Base-by-base conservation (phyloP, 2,329 filamentous ascomycete genomes). In the Paraphoma chrysanthemicola region DNA sequence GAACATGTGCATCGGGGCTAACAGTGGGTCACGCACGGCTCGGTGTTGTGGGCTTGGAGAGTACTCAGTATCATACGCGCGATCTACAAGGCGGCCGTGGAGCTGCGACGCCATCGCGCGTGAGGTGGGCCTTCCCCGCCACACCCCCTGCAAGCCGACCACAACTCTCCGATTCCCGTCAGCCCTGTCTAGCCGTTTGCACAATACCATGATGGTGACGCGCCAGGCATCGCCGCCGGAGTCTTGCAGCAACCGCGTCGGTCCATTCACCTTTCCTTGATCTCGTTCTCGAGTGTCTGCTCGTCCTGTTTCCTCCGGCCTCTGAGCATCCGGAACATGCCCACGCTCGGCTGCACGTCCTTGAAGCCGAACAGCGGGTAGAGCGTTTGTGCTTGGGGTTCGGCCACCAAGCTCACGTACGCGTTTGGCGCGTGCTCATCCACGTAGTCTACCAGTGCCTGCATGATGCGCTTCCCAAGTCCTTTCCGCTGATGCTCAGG, bases 341-440 rank as follows among this genome's bases (percentile, higher is more conserved):
- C 71, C 31, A 71, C 52, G 33, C 68, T 64, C 6, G 68, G 69
- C 55, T 63, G 59, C 50, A 70, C 67, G 39, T 81, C 76, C 51
- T 77, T 74, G 62, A 85, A 85, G 11, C 81, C 82, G 59, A 81
- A 81, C 56, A 72, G 72, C 38, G 66, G 67, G 67, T 85, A 84
- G 52, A 84, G 60, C 57, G 64, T 75, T 53, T 79, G 71, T 0
- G 80, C 82, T 17, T 78, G 71, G 16, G 64, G 71, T 57, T 84
- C 82, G 6, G 82, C 82, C 5, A 82, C 68, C 51, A 85, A 60
- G 39, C 71, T 79, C 7, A 85, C 77, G 59, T 80, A 82, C 2
- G 80, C 77, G 6, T 68, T 59, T 0, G 80, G 78, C 4, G 79
- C 79, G 18, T 79, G 66, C 14, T 70, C 63, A 55, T 78, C 70